Conservation (phyloP, 768 basidiomycete genomes). For the Paxillus rubicundulus region DNA sequence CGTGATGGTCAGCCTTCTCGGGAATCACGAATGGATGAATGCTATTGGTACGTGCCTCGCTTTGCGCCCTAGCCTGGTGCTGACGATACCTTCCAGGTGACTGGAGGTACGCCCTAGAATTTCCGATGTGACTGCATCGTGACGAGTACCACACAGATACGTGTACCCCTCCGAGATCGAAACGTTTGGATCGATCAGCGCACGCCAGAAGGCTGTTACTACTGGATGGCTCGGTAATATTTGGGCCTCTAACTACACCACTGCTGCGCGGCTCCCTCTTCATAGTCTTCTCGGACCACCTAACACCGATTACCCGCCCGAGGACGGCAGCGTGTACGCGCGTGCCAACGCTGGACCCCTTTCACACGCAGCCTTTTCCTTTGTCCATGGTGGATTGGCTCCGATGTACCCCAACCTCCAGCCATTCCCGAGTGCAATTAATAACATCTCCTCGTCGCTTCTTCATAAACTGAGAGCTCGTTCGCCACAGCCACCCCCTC, state of each 20-base stretch:
- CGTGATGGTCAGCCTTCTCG: constrained; percentile 71
- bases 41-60: constrained; percentile 53
- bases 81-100: constrained; percentile 51
- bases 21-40: constrained; percentile 98
- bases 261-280: constrained; percentile 76
- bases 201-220: constrained; percentile 71
- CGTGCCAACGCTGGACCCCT: constrained; percentile 45
- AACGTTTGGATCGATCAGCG: constrained; percentile 71
- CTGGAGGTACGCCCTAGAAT: constrained; percentile 60
- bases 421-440: constrained; percentile 85
- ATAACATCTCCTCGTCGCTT: constrained; percentile 66
- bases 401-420: constrained; percentile 70
- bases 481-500: constrained; percentile 63
- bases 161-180: constrained; percentile 79
- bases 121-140: neutral
- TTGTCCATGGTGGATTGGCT: constrained; percentile 90
- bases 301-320: constrained; percentile 58
- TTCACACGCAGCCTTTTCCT: constrained; percentile 81
- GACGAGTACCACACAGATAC: constrained; percentile 51
- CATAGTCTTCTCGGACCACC: constrained; percentile 67
- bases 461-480: constrained; percentile 68
- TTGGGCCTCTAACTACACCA: constrained; percentile 86
- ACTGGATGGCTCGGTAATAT: constrained; percentile 75
- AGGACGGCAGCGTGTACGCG: constrained; percentile 27
- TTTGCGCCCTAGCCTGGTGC: constrained; percentile 4